Conservation (phyloP, 805 yeast species). For the Torulaspora delbrueckii region DNA sequence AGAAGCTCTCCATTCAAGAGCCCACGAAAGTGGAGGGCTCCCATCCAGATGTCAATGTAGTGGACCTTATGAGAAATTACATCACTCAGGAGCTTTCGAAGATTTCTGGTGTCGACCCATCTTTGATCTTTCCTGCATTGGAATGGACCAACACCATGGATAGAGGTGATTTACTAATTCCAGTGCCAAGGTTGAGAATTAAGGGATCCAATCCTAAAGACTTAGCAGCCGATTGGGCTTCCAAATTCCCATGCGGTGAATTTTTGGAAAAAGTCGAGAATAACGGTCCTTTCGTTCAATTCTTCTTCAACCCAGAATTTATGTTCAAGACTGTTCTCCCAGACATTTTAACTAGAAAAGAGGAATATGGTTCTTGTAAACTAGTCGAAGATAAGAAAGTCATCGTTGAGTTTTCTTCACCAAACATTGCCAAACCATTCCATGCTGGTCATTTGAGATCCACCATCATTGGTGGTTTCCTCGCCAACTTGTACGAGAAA, state of each 20-base stretch:
- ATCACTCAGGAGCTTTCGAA: slow-evolving; percentile 72
- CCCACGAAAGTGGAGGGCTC: slow-evolving; percentile 55
- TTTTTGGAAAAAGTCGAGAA: slow-evolving; percentile 68
- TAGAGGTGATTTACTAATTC: slow-evolving; percentile 88
- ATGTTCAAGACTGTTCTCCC: slow-evolving; percentile 65
- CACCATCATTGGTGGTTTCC: slow-evolving; percentile 95
- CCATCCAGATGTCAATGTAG: slow-evolving; percentile 70
- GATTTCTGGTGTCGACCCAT: slow-evolving; percentile 65
- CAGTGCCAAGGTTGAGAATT: slow-evolving; percentile 87
- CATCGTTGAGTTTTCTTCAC: slow-evolving; percentile 89
- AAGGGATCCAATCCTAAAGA: slow-evolving; percentile 75
- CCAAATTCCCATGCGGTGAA: slow-evolving; percentile 65
- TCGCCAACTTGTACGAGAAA: slow-evolving; percentile 82
- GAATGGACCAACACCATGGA: slow-evolving; percentile 84
- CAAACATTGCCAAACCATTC: slow-evolving; percentile 98
- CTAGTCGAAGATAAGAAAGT: slow-evolving; percentile 67
- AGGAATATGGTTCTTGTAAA: slow-evolving; percentile 67
- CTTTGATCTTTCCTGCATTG: slow-evolving; percentile 72
- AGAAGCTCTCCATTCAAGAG: slow-evolving; percentile 34
- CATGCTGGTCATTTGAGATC: slow-evolving; percentile 99
- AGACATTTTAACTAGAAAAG: slow-evolving; percentile 57
- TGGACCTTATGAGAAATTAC: slow-evolving; percentile 85
- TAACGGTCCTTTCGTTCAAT: slow-evolving; percentile 88
- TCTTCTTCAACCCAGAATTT: slow-evolving; percentile 66
- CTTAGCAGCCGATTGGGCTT: slow-evolving; percentile 73